phyloP scores from a whole-genome alignment of 495 filamentous ascomycete species.

The Aspergillus bertholletiae region DNA sequence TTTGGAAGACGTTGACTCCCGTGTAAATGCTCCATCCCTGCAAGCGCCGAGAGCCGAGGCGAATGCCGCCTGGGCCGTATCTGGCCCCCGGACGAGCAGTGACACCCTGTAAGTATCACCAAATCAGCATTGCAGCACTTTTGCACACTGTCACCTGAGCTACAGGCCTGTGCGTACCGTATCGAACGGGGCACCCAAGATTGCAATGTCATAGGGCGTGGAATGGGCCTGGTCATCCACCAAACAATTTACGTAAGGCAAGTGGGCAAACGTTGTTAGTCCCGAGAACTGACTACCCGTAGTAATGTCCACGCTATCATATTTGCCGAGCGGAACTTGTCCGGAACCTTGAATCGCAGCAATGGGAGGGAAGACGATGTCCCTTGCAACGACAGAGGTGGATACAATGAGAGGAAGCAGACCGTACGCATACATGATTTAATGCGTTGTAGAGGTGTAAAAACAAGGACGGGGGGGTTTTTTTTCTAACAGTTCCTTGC shows the following conservation, averaged over 20 bases:
- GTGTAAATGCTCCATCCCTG: constrained; percentile 41
- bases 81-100: constrained; percentile 48
- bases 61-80: constrained; percentile 48
- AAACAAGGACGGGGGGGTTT: too few relatives aligned
- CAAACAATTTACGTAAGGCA: constrained; percentile 44
- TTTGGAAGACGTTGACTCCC: constrained; percentile 38
- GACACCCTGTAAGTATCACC: constrained; percentile 21
- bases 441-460: neutral
- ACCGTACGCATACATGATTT: neutral
- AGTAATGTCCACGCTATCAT: constrained; percentile 22
- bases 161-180: constrained; percentile 22
- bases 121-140: neutral
- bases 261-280: constrained; percentile 46
- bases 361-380: constrained; percentile 39
- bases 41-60: constrained; percentile 43
- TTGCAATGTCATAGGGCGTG: constrained; percentile 26
- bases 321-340: constrained; percentile 16
- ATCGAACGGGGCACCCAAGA: constrained; percentile 49
- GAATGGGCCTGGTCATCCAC: constrained; percentile 11
- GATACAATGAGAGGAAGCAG: neutral
- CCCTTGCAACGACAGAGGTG: constrained; percentile 16
- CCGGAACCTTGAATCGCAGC: constrained; percentile 12
- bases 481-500: too few relatives aligned
- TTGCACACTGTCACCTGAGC: neutral
- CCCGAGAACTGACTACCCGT: constrained; percentile 33